Percentiles rank a stretch among this genome's conserved stretches.
Evolutionary conservation across 1,284 basidiomycete species (phyloP).

Genomic region (Sphagnurus paluster): DNA sequence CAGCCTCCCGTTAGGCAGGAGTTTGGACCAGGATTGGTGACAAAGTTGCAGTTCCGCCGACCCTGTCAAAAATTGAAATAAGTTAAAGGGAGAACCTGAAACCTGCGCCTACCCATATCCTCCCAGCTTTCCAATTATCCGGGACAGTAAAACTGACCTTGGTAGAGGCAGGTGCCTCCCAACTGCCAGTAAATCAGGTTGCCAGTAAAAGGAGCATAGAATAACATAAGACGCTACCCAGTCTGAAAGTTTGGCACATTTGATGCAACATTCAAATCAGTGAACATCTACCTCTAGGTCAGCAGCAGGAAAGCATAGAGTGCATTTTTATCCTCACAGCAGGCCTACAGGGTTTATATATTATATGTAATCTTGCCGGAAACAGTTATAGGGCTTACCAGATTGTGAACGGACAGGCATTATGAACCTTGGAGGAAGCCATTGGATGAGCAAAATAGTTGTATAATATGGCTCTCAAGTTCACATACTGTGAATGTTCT

Average conservation of each 20-base stretch:
- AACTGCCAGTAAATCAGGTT: conserved; percentile 26
- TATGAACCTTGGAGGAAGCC: conserved; percentile 32
- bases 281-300: conserved; percentile 24
- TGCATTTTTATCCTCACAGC: conserved; percentile 25
- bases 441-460: neutral
- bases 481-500: conserved; percentile 6
- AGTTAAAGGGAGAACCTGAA: no score
- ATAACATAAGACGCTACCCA: conserved; percentile 31
- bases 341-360: conserved; percentile 31
- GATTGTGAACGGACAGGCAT: conserved; percentile 43
- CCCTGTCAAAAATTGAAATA: conserved; percentile 28
- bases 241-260: conserved; percentile 33
- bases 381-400: conserved; percentile 28
- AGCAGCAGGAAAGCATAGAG: neutral
- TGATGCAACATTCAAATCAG: conserved; percentile 36
- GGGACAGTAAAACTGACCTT: conserved; percentile 43
- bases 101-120: conserved; percentile 40
- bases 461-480: neutral
- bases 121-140: conserved; percentile 48
- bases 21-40: conserved; percentile 45
- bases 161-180: conserved; percentile 40
- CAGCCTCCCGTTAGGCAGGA: conserved; percentile 58
- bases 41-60: conserved; percentile 47
- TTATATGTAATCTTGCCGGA: neutral
- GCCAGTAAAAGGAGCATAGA: neutral